These are phyloP conservation scores for Trichoderma sp. DNA, from an alignment of 2,329 filamentous ascomycete genomes.

Conservation along the genomic window DNA sequence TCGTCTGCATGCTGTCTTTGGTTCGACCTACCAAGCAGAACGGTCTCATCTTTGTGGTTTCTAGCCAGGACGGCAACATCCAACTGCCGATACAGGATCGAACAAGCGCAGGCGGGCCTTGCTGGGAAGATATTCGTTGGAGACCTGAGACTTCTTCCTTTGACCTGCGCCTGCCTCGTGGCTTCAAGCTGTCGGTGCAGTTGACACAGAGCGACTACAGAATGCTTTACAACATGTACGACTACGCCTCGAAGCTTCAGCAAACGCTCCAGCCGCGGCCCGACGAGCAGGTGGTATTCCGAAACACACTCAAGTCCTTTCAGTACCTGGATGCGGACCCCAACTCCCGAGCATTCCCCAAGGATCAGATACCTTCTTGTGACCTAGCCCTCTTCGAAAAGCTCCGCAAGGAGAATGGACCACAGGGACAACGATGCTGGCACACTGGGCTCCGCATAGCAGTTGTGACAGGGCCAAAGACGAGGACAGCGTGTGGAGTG, in stretches of 20 bases:
- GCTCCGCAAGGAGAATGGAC: slow-evolving; percentile 64
- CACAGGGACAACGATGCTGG: slow-evolving; percentile 67
- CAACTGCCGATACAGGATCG: slow-evolving; percentile 67
- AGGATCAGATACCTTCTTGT: slow-evolving; percentile 69
- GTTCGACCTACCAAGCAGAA: slow-evolving; percentile 67
- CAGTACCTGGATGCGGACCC: slow-evolving; percentile 76
- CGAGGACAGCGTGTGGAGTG: slow-evolving; percentile 74
- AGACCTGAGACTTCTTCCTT: slow-evolving; percentile 64
- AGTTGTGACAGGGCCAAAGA: slow-evolving; percentile 73
- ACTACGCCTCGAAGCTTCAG: slow-evolving; percentile 77
- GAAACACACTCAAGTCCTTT: slow-evolving; percentile 67
- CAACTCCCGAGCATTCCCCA: slow-evolving; percentile 70
- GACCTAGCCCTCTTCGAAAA: slow-evolving; percentile 75
- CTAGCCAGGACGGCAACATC: slow-evolving; percentile 75
- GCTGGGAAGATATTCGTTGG: slow-evolving; percentile 83
- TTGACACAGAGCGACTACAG: slow-evolving; percentile 76
- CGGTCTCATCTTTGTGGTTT: slow-evolving; percentile 68
- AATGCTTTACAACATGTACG: slow-evolving; percentile 77
- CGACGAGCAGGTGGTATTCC: slow-evolving; percentile 70
- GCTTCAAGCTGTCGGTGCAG: slow-evolving; percentile 69
- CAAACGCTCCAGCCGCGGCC: slow-evolving; percentile 64
- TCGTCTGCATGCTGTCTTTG: slow-evolving; percentile 75
- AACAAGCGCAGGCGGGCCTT: slow-evolving; percentile 66
- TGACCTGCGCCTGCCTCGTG: slow-evolving; percentile 69
- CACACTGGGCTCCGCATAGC: slow-evolving; percentile 79